Conservation (phyloP, 495 filamentous ascomycete genomes). For the Durotheca rogersii region DNA sequence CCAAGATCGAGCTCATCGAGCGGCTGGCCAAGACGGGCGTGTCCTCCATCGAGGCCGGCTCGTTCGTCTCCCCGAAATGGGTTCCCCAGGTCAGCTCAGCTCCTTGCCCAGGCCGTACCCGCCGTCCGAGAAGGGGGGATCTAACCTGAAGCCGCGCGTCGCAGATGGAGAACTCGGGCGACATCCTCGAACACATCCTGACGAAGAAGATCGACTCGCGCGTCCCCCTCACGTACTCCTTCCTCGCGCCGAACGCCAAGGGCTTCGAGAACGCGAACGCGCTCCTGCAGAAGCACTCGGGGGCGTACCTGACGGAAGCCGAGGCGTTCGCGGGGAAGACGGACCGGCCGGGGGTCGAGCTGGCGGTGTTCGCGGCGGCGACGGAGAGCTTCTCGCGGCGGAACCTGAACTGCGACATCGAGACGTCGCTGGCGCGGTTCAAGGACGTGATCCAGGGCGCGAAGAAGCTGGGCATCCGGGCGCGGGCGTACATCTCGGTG, state of each 20-base stretch:
- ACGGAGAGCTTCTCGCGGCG: constrained; percentile 88
- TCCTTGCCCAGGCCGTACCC: too few relatives aligned
- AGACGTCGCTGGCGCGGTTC: constrained; percentile 75
- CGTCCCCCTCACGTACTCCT: constrained; percentile 80
- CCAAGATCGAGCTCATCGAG: constrained; percentile 82
- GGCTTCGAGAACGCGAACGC: constrained; percentile 63
- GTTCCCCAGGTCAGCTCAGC: constrained; percentile 75
- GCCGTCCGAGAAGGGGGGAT: too few relatives aligned
- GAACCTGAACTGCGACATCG: constrained; percentile 89
- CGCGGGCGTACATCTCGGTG: constrained; percentile 93
- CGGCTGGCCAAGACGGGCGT: constrained; percentile 82
- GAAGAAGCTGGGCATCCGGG: constrained; percentile 67
- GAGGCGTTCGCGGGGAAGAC: constrained; percentile 30
- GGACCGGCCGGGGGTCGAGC: constrained; percentile 60
- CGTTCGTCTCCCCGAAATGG: constrained; percentile 97
- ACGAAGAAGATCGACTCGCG: constrained; percentile 64
- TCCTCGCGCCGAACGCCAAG: constrained; percentile 85
- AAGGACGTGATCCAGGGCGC: constrained; percentile 71
- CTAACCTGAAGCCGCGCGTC: constrained; percentile 4
- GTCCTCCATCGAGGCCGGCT: constrained; percentile 86
- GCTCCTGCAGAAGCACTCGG: constrained; percentile 43
- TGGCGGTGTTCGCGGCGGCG: constrained; percentile 90
- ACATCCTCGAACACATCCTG: constrained; percentile 76
- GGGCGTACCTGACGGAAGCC: constrained; percentile 40
- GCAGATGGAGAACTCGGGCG: constrained; percentile 88